A percentile compares a stretch with the other conserved stretches of the same genome.
These are phyloP conservation scores for Astragalus glycyphyllos DNA, from an alignment of 306 rosid species.

Conservation along the genomic window DNA sequence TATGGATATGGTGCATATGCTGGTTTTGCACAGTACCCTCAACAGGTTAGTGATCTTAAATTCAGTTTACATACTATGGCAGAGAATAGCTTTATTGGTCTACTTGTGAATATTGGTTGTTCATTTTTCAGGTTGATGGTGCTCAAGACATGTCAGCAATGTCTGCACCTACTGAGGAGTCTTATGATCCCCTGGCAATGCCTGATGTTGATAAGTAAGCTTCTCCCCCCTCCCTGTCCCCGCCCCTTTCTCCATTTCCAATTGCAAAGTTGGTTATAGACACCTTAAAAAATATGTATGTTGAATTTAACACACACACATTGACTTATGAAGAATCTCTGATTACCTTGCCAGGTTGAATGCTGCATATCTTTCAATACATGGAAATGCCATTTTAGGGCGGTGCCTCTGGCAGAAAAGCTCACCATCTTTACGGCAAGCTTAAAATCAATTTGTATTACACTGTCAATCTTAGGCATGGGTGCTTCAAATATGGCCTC, in stretches of 20 bases:
- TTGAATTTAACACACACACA: neutral
- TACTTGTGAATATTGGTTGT: slow-evolving; percentile 20
- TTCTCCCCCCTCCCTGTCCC: neutral
- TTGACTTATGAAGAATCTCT: neutral
- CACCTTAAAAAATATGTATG: neutral
- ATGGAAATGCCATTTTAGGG: slow-evolving; percentile 50
- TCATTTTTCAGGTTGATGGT: slow-evolving; percentile 71
- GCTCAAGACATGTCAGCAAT: slow-evolving; percentile 70
- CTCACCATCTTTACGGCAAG: slow-evolving; percentile 40
- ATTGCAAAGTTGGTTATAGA: slow-evolving; percentile 5
- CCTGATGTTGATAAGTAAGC: slow-evolving; percentile 81
- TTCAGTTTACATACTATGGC: slow-evolving; percentile 9
- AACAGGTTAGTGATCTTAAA: slow-evolving; percentile 57
- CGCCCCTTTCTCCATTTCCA: neutral
- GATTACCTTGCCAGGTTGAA: slow-evolving; percentile 69
- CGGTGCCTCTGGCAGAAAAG: slow-evolving; percentile 48
- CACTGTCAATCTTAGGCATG: neutral
- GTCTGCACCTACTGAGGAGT: slow-evolving; percentile 68
- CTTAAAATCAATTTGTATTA: slow-evolving; percentile 41
- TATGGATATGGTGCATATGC: slow-evolving; percentile 81
- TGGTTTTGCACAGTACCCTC: slow-evolving; percentile 84
- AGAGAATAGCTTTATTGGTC: neutral
- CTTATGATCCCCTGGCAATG: slow-evolving; percentile 69
- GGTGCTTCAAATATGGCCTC: neutral
- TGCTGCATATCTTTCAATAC: slow-evolving; percentile 76